A percentile compares a stretch with the other conserved stretches of the same genome.
These are phyloP conservation scores for Calonectria henricotiae DNA, from an alignment of 2,329 filamentous ascomycete species.

Conservation along the genomic window DNA sequence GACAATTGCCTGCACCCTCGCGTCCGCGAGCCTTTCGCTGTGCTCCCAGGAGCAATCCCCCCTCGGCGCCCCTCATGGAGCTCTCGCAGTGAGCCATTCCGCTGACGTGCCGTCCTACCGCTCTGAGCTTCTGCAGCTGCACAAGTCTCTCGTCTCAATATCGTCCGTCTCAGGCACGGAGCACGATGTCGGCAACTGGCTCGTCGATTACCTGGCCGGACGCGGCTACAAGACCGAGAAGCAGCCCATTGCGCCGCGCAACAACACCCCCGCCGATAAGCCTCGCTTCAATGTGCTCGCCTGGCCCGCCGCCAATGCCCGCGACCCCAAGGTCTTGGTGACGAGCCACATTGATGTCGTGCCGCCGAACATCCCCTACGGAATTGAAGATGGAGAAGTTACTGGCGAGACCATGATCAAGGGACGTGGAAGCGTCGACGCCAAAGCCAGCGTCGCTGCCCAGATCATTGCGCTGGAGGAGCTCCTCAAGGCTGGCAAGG, in stretches of 20 bases:
- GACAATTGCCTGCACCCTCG: constrained; percentile 35
- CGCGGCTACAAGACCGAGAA: constrained; percentile 63
- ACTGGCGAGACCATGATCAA: constrained; percentile 71
- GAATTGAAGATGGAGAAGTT: constrained; percentile 66
- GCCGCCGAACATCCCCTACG: constrained; percentile 81
- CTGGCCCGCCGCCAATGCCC: constrained; percentile 66
- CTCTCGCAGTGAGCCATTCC: constrained; percentile 23
- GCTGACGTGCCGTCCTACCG: constrained; percentile 59
- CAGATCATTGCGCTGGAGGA: constrained; percentile 79
- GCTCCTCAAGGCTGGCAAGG: constrained; percentile 62
- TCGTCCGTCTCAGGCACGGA: constrained; percentile 83
- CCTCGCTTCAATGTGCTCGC: constrained; percentile 83
- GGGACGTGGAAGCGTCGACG: constrained; percentile 83
- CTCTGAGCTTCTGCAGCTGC: constrained; percentile 77
- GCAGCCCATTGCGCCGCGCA: constrained; percentile 59
- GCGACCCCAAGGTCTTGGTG: constrained; percentile 75
- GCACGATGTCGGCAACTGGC: constrained; percentile 76
- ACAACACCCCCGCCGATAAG: constrained; percentile 52
- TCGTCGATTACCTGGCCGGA: constrained; percentile 76
- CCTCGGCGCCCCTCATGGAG: constrained; percentile 20
- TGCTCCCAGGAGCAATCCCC: constrained; percentile 29
- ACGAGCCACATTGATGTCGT: constrained; percentile 89
- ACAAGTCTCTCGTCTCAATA: constrained; percentile 82
- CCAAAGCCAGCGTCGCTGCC: constrained; percentile 80
- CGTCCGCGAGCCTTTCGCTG: constrained; percentile 34